Evolutionary conservation across 2,329 filamentous ascomycete species (phyloP).

Genomic region (Furcasterigmium furcatum): DNA sequence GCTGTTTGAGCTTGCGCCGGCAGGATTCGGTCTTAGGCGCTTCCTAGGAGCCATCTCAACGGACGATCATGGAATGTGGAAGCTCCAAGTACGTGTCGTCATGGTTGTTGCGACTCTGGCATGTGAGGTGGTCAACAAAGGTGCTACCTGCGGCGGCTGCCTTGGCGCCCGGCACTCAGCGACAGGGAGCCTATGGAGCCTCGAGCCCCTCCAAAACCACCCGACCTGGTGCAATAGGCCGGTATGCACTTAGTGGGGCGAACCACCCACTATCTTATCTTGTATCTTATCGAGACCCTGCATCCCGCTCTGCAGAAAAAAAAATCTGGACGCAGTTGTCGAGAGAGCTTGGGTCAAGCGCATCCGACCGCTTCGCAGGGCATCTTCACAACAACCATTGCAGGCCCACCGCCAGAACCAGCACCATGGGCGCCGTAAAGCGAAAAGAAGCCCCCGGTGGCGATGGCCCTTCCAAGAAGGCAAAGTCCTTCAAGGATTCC

Average conservation of each 20-base stretch:
- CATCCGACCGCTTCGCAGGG: not conserved
- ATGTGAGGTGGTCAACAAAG: constrained; percentile 1
- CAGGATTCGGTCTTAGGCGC: constrained; percentile 31
- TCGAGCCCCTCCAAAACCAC: no score
- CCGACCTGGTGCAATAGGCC: no score
- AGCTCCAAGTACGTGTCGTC: not conserved
- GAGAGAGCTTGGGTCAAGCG: no score
- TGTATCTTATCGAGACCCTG: not conserved
- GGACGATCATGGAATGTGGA: constrained; percentile 37
- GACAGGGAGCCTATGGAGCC: no score
- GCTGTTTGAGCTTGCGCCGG: constrained; percentile 14
- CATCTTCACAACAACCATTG: not conserved
- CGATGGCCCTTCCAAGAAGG: constrained; percentile 44
- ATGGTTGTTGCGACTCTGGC: not conserved
- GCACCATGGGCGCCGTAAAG: constrained; percentile 52
- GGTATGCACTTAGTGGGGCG: no score
- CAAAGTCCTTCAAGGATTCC: constrained; percentile 41
- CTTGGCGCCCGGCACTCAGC: not conserved
- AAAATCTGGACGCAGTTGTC: not conserved
- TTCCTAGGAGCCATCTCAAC: constrained; percentile 39
- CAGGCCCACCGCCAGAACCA: constrained; percentile 1
- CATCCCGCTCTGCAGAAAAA: constrained; percentile 1
- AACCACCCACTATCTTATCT: not conserved
- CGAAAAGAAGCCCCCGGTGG: constrained; percentile 55
- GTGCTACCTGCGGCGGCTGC: constrained; percentile 1